Base-by-base conservation (phyloP, 1,139 yeast genomes). In the Geotrichum klebahnii region DNA sequence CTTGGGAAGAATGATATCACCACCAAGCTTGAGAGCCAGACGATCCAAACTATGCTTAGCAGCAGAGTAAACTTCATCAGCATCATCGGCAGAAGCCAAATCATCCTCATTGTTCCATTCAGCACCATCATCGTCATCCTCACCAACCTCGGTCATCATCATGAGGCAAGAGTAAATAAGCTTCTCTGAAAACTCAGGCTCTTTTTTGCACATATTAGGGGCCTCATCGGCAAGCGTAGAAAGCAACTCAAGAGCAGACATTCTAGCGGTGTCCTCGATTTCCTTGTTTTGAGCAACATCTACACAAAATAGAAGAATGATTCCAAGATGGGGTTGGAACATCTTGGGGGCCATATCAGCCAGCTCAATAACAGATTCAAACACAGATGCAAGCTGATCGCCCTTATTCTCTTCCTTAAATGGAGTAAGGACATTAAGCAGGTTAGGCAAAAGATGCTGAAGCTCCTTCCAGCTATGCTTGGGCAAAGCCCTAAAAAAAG, bases 1-100 rank as follows among this genome's bases (percentile, higher is more conserved):
- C 20, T 96, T 95, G 20, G 82, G 83, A 14, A 95, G 94, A 56
- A 92, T 75, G 8, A 84, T 75, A 63, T 82, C 84, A 38, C 97
- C 97, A 37, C 86, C 90, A 50, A 92, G 75, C 62, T 80, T 83
- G 59, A 92, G 76, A 1, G 96, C 78, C 22, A 89, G 84, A 67
- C 98, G 81, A 67, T 92, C 98, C 57, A 94, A 74, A 20, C 96
- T 80, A 69, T 88, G 96, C 67, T 96, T 84, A 5, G 96, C 97
- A 51, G 95, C 95, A 59, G 86, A 89, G 64, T 86, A 85, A 56
- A 85, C 89, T 44, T 81, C 81, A 64, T 92, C 97, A 52, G 84
- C 94, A 12, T 85, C 96, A 48, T 87, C 96, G 45, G 80, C 82
- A 35, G 82, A 85, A 49, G 79, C 80, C 40, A 85, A 78, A 57